Evolutionary conservation across 805 yeast species (phyloP), one percentile per base, ranked within the genome.

Genomic region (Kazachstania bromeliacearum): DNA sequence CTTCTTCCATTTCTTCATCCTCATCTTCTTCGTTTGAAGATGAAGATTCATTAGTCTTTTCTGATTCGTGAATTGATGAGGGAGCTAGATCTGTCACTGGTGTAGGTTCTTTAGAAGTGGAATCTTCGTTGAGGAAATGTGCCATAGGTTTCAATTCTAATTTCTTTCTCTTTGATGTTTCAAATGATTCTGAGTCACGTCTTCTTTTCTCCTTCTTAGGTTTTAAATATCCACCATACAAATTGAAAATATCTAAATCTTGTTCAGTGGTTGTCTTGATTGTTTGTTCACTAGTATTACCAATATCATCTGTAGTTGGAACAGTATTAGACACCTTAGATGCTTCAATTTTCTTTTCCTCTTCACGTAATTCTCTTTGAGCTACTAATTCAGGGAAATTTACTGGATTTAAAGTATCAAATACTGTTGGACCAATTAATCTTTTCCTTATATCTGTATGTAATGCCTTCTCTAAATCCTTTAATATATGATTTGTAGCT

Each of bases 371-470:
- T 34, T 58, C 46, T 22, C 60, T 54, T 44, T 67, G 54, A n/a
- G 60, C 55, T 35, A 63, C 39, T 17, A 62, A 51, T 3, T 67
- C 70, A 1, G 84, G 80, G 49, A 71, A 79, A 26, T 68, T 69
- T 4, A 70, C 72, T 27, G 76, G 77, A 38, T 73, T 70, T 44
- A 85, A 63, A 14, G 70, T 58, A 21, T 77, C 77, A 36, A 81
- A 64, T 13, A 85, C 71, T 2, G 69, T 66, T 0, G 92, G 85
- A 0, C 82, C 87, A 17, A 84, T 70, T 3, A 82, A 60, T 41
- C 85, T 71, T 48, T 77, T 89, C 45, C 82, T 67, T 17, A 85
- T 71, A 58, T 85, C 94, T 41, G 79, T 79, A 15, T 75, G 61
- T 31, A 85, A 55, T 32, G 77, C 75, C 8, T 64, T 62, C 40